phyloP scores from a whole-genome alignment of 352 stramenopile species.

The Globisporangium middletonii region DNA sequence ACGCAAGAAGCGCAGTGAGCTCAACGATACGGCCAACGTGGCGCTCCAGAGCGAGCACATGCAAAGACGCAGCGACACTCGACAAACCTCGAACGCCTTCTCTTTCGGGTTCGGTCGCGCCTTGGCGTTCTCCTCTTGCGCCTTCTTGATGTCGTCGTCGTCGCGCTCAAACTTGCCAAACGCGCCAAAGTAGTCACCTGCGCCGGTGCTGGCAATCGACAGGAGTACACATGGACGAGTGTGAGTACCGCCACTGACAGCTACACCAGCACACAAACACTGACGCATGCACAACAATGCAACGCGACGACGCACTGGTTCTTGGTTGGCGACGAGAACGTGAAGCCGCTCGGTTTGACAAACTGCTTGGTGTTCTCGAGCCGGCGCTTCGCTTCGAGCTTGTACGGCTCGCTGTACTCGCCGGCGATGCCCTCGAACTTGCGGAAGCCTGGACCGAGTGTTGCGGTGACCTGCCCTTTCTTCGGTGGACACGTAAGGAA shows the following conservation, averaged over 20 bases:
- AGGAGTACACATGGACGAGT: not conserved
- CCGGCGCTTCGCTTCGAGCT: conserved; percentile 51
- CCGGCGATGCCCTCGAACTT: conserved; percentile 61
- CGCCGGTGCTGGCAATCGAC: conserved; percentile 27
- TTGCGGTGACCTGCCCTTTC: conserved; percentile 47
- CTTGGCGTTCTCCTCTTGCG: conserved; percentile 31
- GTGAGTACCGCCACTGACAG: too few species aligned
- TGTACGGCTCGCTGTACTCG: conserved; percentile 68
- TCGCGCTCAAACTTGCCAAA: conserved; percentile 59
- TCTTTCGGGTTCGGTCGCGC: conserved; percentile 46
- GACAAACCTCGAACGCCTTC: conserved; percentile 37
- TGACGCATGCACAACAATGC: not conserved
- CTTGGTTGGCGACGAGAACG: conserved; percentile 53
- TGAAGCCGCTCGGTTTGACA: conserved; percentile 61
- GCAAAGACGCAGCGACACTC: not conserved
- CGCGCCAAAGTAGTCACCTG: conserved; percentile 68
- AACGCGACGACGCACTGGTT: conserved; percentile 30
- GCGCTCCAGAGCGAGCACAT: not conserved
- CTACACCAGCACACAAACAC: too few species aligned
- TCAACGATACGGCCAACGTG: not conserved
- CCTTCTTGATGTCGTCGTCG: conserved; percentile 56
- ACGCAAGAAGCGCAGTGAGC: not conserved
- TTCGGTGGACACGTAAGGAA: conserved; percentile 74
- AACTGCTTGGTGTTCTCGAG: conserved; percentile 72
- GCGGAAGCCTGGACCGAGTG: conserved; percentile 50